phyloP scores from a whole-genome alignment of 345 rosid species.

The Boechera stricta region DNA sequence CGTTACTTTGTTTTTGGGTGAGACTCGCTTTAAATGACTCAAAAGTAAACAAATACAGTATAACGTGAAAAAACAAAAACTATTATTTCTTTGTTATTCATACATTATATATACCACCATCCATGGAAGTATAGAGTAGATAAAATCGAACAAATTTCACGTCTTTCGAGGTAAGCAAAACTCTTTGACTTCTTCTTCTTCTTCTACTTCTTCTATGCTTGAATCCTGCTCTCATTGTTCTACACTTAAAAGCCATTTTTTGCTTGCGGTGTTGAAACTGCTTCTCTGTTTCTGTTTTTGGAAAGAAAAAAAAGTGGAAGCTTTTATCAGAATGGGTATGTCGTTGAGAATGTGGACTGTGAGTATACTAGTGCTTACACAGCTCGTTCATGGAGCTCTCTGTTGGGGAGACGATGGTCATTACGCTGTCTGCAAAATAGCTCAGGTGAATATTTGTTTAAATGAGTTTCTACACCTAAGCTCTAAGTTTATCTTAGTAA shows the following conservation, averaged over 20 bases:
- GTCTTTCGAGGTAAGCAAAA: constrained; percentile 5
- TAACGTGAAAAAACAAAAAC: background rate
- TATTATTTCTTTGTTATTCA: too few relatives aligned
- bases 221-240: background rate
- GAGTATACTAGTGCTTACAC: constrained; percentile 57
- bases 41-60: background rate
- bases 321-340: constrained; percentile 41
- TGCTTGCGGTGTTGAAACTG: background rate
- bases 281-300: background rate
- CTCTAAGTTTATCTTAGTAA: background rate
- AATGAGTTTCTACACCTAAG: background rate
- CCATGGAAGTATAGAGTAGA: constrained; percentile 3
- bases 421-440: constrained; percentile 75
- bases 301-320: background rate
- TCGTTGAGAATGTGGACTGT: constrained; percentile 47
- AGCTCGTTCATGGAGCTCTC: constrained; percentile 57
- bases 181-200: background rate
- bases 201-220: background rate
- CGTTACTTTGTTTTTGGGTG: background rate
- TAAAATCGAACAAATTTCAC: background rate
- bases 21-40: background rate
- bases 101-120: background rate
- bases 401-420: constrained; percentile 94
- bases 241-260: background rate
- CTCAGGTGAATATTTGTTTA: constrained; percentile 59